A percentile compares a stretch with the other conserved stretches of the same genome.
Conservation (phyloP, 805 yeast species). For the Suhomyces kilbournensis region DNA sequence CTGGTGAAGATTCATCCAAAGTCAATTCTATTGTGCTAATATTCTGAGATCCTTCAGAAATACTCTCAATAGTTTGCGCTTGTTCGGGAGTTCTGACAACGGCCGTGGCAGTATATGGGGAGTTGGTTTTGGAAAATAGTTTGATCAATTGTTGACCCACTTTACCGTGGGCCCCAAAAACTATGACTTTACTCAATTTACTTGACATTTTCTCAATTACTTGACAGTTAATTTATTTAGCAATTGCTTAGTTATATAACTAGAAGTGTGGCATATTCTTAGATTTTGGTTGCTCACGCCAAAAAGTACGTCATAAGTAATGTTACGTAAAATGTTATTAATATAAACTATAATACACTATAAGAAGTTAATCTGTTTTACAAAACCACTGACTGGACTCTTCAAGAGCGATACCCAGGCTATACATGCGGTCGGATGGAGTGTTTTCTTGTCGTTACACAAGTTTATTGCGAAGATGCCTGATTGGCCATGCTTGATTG, state of each 20-base stretch:
- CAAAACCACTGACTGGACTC: background rate
- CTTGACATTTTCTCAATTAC: background rate
- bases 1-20: slow-evolving; percentile 33
- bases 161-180: slow-evolving; percentile 63
- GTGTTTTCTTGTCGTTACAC: background rate
- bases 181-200: slow-evolving; percentile 10
- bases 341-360: slow-evolving; percentile 6
- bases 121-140: slow-evolving; percentile 23
- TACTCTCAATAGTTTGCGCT: slow-evolving; percentile 31
- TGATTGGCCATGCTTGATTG: background rate
- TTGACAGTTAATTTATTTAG: background rate
- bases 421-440: background rate
- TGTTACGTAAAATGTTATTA: slow-evolving; percentile 1
- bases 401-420: background rate
- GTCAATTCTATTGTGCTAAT: slow-evolving; percentile 35
- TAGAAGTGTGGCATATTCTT: background rate
- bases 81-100: slow-evolving; percentile 48
- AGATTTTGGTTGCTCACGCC: background rate
- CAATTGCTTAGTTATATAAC: background rate
- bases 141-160: slow-evolving; percentile 49
- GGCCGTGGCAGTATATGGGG: slow-evolving; percentile 32
- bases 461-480: background rate
- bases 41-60: slow-evolving; percentile 30
- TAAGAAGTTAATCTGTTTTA: slow-evolving; percentile 5
- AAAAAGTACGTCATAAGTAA: background rate